Evolutionary conservation across 176 grass and related monocot species (phyloP), one percentile per base, ranked within the genome.

Genomic region (Zoysia japonica): DNA sequence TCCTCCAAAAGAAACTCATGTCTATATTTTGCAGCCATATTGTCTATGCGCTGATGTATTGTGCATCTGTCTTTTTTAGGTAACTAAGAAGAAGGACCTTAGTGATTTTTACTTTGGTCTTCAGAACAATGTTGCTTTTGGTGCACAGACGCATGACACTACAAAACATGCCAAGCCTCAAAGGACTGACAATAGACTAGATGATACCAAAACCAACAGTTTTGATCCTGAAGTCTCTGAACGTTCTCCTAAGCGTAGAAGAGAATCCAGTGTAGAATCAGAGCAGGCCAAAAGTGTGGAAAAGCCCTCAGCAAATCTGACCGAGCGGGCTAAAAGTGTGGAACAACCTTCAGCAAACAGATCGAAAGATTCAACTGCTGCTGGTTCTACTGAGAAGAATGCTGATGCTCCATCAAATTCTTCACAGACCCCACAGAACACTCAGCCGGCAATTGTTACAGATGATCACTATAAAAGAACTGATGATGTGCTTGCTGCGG

Each of bases 71-170:
- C 28, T 28, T 86, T 78, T 41, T 54, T 86, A 95, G 92, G 92
- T 98, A 51, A 98, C 95, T 4, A 98, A 98, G 85, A 98, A 99
- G 90, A 95, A 80, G 83, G 92, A 99, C 56, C 54, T 99, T 71
- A 99, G 92, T 52, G 96, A 93, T 63, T 99, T 99, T 76, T 99
- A 99, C 86, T 95, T 99, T 60, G 78, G 92, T 8, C 96, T 99
- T 71, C 54, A 55, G 64, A 87, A 89, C 74, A 99, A 98, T 85
- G 90, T 98, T 70, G 96, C 96, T 84, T 92, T 94, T 19, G 96
- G 96, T 75, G 92, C 87, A 75, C 61, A 6, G 9, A 61, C 41
- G 1, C 74, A 84, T 72, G 85, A 75, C 11, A 45, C n/a, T 3
- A 19, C 71, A 78, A 85, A 89, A 73, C 4, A 11, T n/a, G 71